Conservation (phyloP, 176 grass and related monocot genomes). For the Juncus inflexus region DNA sequence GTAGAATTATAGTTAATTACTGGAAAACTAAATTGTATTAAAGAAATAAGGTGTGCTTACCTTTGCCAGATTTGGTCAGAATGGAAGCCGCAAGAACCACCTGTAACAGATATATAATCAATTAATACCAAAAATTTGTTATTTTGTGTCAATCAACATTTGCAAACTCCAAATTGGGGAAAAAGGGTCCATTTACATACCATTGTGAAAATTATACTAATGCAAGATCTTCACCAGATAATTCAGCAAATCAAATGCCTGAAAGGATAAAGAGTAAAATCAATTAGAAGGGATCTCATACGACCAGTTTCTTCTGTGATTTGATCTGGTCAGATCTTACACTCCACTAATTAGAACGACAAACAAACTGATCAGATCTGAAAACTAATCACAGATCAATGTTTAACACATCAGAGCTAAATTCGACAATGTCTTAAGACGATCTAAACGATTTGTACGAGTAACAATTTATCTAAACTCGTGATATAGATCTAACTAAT, state of each 20-base stretch:
- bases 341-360: too few species aligned
- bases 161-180: neutral
- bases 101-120: slow-evolving; percentile 32
- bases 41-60: slow-evolving; percentile 22
- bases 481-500: neutral
- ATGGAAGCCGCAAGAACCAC: slow-evolving; percentile 74
- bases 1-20: neutral
- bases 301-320: neutral
- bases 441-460: too few species aligned
- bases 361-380: too few species aligned
- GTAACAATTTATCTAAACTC: too few species aligned
- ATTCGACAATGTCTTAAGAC: too few species aligned
- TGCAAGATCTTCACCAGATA: slow-evolving; percentile 3
- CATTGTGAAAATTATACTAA: slow-evolving; percentile 26
- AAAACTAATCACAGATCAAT: too few species aligned
- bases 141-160: too few species aligned
- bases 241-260: slow-evolving; percentile 12
- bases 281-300: slow-evolving; percentile 6
- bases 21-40: neutral
- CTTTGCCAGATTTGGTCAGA: slow-evolving; percentile 75
- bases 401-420: too few species aligned
- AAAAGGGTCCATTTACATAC: slow-evolving; percentile 17
- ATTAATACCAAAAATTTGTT: neutral
- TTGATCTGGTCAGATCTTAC: neutral
- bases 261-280: slow-evolving; percentile 4